phyloP scores from a whole-genome alignment of 805 yeast species.

The Torulaspora maleeae region DNA sequence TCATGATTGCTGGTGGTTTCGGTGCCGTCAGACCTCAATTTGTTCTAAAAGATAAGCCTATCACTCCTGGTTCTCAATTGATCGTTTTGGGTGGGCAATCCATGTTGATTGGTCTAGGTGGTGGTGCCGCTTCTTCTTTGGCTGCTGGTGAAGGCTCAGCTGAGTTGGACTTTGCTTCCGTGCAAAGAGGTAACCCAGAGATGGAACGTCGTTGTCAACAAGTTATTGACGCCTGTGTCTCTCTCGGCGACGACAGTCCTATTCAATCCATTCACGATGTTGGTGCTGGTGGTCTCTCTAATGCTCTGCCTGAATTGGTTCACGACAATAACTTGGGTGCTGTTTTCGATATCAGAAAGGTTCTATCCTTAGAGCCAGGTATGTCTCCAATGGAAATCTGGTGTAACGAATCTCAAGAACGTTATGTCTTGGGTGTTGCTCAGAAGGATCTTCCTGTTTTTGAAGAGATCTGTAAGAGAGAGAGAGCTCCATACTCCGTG shows the following conservation, averaged over 20 bases:
- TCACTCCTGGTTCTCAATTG: constrained; percentile 86
- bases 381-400: constrained; percentile 99
- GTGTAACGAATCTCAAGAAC: constrained; percentile 99
- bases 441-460: constrained; percentile 69
- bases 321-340: constrained; percentile 98
- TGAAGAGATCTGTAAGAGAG: constrained; percentile 81
- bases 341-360: constrained; percentile 80
- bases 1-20: constrained; percentile 99
- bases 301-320: constrained; percentile 94
- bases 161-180: constrained; percentile 95
- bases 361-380: constrained; percentile 88
- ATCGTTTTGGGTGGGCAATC: constrained; percentile 97
- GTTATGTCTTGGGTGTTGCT: constrained; percentile 90
- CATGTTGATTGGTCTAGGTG: constrained; percentile 97
- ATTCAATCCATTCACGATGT: constrained; percentile 96
- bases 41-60: constrained; percentile 79
- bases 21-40: constrained; percentile 94
- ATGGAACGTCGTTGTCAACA: constrained; percentile 99
- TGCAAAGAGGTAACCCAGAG: constrained; percentile 98
- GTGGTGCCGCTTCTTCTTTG: constrained; percentile 98
- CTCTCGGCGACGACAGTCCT: constrained; percentile 71
- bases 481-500: constrained; percentile 93
- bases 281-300: constrained; percentile 98
- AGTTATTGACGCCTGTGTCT: constrained; percentile 90
- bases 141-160: constrained; percentile 97